Percentiles rank a stretch among this genome's conserved stretches.
phyloP scores from a whole-genome alignment of 768 basidiomycete species.

The Leccinum pellstonianum region DNA sequence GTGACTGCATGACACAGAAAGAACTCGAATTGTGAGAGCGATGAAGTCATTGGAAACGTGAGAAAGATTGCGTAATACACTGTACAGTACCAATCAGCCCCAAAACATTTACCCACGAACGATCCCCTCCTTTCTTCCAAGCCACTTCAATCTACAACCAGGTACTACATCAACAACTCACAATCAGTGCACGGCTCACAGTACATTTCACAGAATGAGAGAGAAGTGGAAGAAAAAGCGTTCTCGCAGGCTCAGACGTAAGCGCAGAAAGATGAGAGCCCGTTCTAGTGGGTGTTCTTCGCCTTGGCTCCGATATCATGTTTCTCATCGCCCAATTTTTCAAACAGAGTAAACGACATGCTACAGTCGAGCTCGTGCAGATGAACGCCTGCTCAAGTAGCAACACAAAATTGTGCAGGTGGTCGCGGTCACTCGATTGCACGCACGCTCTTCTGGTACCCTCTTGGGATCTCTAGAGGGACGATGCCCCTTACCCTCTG shows the following conservation, averaged over 20 bases:
- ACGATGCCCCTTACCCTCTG: conserved; percentile 17
- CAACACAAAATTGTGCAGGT: conserved; percentile 16
- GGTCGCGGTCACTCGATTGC: conserved; percentile 19
- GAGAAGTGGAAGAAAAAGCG: conserved; percentile 98
- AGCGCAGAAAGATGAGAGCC: conserved; percentile 85
- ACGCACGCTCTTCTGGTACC: conserved; percentile 24
- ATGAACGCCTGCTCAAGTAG: conserved; percentile 14
- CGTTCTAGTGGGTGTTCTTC: conserved; percentile 73
- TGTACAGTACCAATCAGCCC: conserved; percentile 37
- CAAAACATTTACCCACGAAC: conserved; percentile 23
- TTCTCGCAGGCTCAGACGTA: conserved; percentile 88
- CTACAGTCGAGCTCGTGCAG: conserved; percentile 31
- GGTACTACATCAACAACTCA: conserved; percentile 20
- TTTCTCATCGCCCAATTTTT: conserved; percentile 1
- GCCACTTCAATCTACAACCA: conserved; percentile 32
- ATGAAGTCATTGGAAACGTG: conserved; percentile 19
- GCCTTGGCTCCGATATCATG: not conserved
- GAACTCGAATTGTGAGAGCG: not conserved
- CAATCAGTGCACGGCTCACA: not conserved
- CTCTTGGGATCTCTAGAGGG: conserved; percentile 26
- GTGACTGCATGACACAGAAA: conserved; percentile 11
- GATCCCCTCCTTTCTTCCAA: conserved; percentile 17
- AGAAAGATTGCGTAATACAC: conserved; percentile 29
- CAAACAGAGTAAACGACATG: conserved; percentile 37
- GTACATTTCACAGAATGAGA: conserved; percentile 63